Conservation (phyloP, 768 basidiomycete species). For the Termitomyces sp. region DNA sequence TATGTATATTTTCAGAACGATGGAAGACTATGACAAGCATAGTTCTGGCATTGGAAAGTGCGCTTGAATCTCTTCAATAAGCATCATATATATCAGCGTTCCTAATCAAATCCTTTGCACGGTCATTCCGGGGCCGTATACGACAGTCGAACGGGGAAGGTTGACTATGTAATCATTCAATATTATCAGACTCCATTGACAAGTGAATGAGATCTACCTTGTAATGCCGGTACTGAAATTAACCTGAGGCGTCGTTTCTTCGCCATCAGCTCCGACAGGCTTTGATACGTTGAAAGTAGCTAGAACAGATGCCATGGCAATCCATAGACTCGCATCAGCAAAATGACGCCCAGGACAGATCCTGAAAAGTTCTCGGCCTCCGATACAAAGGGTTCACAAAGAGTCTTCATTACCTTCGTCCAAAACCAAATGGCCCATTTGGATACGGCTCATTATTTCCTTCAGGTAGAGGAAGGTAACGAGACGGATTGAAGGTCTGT, state of each 20-base stretch:
- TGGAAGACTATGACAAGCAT: neutral
- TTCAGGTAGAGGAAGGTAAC: slow-evolving; percentile 5
- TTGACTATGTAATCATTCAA: neutral
- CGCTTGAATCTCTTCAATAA: neutral
- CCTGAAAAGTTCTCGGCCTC: neutral
- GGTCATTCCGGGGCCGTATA: neutral
- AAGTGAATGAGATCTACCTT: neutral
- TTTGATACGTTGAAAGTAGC: neutral
- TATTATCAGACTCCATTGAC: too few species aligned
- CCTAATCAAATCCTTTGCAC: neutral
- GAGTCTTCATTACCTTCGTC: neutral
- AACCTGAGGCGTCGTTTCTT: neutral
- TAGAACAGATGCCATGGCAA: neutral
- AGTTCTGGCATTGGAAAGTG: neutral
- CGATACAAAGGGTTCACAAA: neutral
- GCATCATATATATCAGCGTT: neutral
- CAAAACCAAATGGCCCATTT: neutral
- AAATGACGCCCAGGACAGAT: neutral
- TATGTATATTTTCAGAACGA: neutral
- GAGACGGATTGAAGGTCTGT: neutral
- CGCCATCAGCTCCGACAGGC: neutral
- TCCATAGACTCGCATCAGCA: neutral
- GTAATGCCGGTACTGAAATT: neutral
- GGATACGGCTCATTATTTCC: neutral
- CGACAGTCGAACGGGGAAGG: neutral